A percentile compares a stretch with the other conserved stretches of the same genome.
phyloP scores from a whole-genome alignment of 371 early-diverging fungal genomes.

The Lichtheimia hyalospora region DNA sequence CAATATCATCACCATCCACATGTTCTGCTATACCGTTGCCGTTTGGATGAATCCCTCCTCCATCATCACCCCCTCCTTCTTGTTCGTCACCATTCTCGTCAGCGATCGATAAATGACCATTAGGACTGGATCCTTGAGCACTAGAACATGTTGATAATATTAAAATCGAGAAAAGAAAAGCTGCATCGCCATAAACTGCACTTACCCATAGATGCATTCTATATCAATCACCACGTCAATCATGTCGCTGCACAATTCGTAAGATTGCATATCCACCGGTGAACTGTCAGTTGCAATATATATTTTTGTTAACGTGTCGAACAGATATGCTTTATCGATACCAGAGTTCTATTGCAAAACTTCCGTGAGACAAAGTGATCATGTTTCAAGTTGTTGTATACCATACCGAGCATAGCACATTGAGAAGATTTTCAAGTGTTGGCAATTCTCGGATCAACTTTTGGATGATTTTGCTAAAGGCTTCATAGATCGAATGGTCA shows the following conservation, averaged over 20 bases:
- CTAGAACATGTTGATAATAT: constrained; percentile 2
- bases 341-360: constrained; percentile 76
- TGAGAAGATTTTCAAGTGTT: constrained; percentile 89
- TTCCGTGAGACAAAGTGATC: too few species aligned
- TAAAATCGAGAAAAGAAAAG: neutral
- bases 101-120: constrained; percentile 14
- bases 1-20: constrained; percentile 5
- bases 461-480: constrained; percentile 92
- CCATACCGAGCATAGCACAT: constrained; percentile 87
- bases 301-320: constrained; percentile 87
- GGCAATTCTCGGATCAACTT: constrained; percentile 87
- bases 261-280: constrained; percentile 91
- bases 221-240: constrained; percentile 93
- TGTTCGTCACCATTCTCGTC: constrained; percentile 12
- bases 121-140: constrained; percentile 35
- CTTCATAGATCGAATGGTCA: constrained; percentile 94
- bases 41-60: constrained; percentile 7
- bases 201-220: constrained; percentile 76
- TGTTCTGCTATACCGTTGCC: constrained; percentile 1
- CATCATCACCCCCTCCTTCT: neutral
- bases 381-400: too few species aligned
- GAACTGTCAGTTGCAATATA: constrained; percentile 95
- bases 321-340: constrained; percentile 94
- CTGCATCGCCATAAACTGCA: neutral
- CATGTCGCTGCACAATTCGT: constrained; percentile 93